Evolutionary conservation across 306 rosid species (phyloP), one percentile per base, ranked within the genome.

Genomic region (Prunus dulcis): DNA sequence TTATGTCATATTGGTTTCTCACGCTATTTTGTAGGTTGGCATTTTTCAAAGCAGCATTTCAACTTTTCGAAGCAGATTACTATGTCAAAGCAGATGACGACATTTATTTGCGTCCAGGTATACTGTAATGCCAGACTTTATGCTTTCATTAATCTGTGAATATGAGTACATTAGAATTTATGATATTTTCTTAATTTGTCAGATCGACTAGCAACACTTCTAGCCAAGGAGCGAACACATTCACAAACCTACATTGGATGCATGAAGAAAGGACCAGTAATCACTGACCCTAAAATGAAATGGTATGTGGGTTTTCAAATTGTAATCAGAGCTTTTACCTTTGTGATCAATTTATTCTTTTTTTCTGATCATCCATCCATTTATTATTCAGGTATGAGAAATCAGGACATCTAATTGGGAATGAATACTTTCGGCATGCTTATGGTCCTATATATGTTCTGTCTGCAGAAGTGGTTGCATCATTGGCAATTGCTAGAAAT

Each of bases 231-330:
- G 65, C 78, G 84, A 27, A 43, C 79, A 2, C 71, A 80, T 69
- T 27, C 82, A 67, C 73, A 46, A 47, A 80, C 82, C 49, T 84
- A 84, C 76, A 84, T 80, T 17, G 87, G 87, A 18, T 84, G 87
- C 80, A 84, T 84, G 82, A 84, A 84, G 78, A 84, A 84, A 68
- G 84, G 84, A 8, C 86, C 82, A 67, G 87, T 84, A 51, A 63
- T 84, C 22, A 81, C 80, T 51, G 78, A 79, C 71, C 80, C 80
- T 3, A 82, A 82, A 67, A 57, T 77, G 76, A 82, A 77, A 60
- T 82, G 85, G 85, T 82, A 67, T 73, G 12, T 32, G 65, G 61
- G 4, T 55, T 64, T 27, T 32, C 64, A 41, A 14, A 55, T 63
- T 61, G 6, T 53, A 41, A 8, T 34, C 45, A 23, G 9, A 28